Percentiles rank a stretch among this genome's conserved stretches.
Conservation (phyloP, 73 alveolate species). For the Tetrahymena borealis region DNA sequence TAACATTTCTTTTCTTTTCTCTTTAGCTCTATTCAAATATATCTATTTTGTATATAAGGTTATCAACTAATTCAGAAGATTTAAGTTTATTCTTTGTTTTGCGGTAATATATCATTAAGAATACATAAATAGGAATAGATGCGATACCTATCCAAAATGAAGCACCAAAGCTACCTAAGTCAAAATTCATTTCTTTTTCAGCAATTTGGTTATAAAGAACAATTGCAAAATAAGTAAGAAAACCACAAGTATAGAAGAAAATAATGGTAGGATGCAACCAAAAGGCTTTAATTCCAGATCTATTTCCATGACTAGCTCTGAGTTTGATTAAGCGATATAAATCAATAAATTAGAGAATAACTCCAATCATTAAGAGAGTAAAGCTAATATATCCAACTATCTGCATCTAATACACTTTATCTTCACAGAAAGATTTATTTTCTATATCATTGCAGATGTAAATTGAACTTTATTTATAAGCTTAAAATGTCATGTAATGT, state of each 20-base stretch:
- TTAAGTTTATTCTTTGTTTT: neutral
- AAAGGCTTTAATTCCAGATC: neutral
- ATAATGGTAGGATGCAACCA: neutral
- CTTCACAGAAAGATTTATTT: neutral
- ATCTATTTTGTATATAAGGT: neutral
- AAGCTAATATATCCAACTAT: neutral
- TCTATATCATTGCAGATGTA: neutral
- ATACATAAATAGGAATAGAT: neutral
- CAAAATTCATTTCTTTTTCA: neutral
- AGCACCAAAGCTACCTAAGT: neutral
- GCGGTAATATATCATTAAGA: neutral
- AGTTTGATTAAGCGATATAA: neutral
- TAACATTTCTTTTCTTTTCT: neutral
- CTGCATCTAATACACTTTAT: neutral
- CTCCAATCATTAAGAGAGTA: neutral
- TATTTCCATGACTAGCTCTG: neutral
- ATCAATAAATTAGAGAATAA: neutral
- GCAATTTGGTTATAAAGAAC: neutral
- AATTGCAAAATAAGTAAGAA: neutral
- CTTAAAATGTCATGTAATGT: neutral
- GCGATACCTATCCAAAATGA: neutral
- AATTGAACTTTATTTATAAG: neutral
- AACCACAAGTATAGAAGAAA: neutral
- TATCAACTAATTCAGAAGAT: neutral
- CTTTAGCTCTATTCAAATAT: neutral